These are phyloP conservation scores for Calonectria crousiana DNA, from an alignment of 2,329 filamentous ascomycete genomes.

Conservation along the genomic window DNA sequence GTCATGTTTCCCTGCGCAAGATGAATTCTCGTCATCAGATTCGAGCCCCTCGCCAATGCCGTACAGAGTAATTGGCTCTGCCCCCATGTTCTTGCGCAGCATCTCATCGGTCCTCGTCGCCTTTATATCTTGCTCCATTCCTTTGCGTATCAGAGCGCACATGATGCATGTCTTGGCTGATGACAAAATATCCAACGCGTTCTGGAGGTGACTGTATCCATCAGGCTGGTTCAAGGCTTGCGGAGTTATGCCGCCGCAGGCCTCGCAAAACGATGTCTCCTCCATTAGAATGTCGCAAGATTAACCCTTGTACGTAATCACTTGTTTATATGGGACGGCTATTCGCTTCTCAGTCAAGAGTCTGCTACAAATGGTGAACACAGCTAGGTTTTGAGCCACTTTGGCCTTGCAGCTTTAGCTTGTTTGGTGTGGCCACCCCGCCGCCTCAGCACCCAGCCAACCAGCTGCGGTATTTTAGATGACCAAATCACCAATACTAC, in stretches of 20 bases:
- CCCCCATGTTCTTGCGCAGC: background rate
- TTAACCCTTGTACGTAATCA: background rate
- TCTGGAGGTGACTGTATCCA: background rate
- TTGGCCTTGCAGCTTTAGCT: background rate
- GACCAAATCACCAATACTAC: background rate
- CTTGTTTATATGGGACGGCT: background rate
- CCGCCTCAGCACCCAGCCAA: background rate
- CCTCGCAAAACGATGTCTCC: background rate
- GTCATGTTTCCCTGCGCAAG: background rate
- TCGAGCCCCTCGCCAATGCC: background rate
- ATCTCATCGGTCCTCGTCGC: background rate
- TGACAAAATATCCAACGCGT: background rate
- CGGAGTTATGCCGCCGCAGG: background rate
- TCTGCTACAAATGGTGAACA: background rate
- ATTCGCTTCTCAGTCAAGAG: background rate
- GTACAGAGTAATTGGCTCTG: background rate
- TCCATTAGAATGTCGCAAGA: background rate
- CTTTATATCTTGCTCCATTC: background rate
- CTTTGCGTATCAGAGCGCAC: background rate
- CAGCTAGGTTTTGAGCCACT: background rate
- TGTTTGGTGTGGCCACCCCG: background rate
- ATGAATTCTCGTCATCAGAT: background rate
- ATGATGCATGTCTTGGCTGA: background rate
- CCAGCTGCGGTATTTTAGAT: background rate
- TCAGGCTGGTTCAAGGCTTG: background rate